Evolutionary conservation across 2,329 filamentous ascomycete genomes (phyloP).

Genomic region (Beauveria sp.): DNA sequence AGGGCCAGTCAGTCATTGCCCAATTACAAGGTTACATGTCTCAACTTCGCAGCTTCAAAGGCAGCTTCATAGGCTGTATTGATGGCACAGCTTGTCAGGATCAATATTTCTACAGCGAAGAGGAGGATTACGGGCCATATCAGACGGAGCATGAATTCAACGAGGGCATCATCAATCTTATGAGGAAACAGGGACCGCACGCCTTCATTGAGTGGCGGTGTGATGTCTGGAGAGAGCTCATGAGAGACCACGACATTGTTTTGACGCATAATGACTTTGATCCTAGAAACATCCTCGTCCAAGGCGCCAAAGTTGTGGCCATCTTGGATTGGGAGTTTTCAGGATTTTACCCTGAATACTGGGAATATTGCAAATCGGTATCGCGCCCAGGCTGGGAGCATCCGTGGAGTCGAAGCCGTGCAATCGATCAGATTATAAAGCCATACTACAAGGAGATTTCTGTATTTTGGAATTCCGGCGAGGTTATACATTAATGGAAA

Average conservation of each 20-base stretch:
- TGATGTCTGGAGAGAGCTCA: constrained; percentile 13
- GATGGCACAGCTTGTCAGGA: constrained; percentile 16
- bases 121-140: constrained; percentile 14
- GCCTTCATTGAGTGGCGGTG: constrained; percentile 11
- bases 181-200: constrained; percentile 11
- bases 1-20: constrained; percentile 14
- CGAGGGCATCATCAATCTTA: constrained; percentile 13
- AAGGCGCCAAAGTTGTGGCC: constrained; percentile 15
- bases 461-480: constrained; percentile 6
- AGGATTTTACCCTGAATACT: constrained; percentile 10
- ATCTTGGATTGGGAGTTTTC: constrained; percentile 11
- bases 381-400: constrained; percentile 5
- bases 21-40: constrained; percentile 16
- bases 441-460: constrained; percentile 11
- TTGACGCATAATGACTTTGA: constrained; percentile 11
- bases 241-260: constrained; percentile 14
- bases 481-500: constrained; percentile 1
- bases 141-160: constrained; percentile 17
- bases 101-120: constrained; percentile 13
- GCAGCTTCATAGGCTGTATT: constrained; percentile 15
- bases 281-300: constrained; percentile 10
- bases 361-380: constrained; percentile 11
- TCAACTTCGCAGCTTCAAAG: constrained; percentile 15
- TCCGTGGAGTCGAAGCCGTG: constrained; percentile 7
- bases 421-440: constrained; percentile 7